These are phyloP conservation scores for Fusarium circinatum DNA, from an alignment of 2,329 filamentous ascomycete genomes.

Conservation along the genomic window DNA sequence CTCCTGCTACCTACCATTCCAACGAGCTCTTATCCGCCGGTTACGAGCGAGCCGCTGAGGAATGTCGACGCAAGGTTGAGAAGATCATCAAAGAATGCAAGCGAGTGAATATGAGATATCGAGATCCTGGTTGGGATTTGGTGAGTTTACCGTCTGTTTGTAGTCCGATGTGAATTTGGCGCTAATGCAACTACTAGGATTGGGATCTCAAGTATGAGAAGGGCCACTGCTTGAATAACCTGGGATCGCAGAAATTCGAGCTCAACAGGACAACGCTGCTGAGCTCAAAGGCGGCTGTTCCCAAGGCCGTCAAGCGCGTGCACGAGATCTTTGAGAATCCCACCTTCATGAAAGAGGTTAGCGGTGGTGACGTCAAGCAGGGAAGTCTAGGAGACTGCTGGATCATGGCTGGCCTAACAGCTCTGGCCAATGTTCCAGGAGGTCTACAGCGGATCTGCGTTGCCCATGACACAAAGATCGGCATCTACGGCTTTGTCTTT, in stretches of 20 bases:
- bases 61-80: conserved; percentile 70
- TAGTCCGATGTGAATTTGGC: not conserved
- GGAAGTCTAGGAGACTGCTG: conserved; percentile 84
- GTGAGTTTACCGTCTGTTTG: conserved; percentile 50
- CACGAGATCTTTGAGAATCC: conserved; percentile 81
- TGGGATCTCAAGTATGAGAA: conserved; percentile 75
- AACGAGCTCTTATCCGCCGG: conserved; percentile 70
- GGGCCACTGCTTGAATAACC: conserved; percentile 64
- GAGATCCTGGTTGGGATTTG: conserved; percentile 70
- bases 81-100: conserved; percentile 74
- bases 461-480: conserved; percentile 75
- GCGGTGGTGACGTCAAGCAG: conserved; percentile 80
- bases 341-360: conserved; percentile 72
- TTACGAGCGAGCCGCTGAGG: conserved; percentile 71
- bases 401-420: conserved; percentile 82
- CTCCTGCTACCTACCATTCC: conserved; percentile 60
- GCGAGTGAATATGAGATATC: conserved; percentile 82
- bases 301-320: conserved; percentile 79
- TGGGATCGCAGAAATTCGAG: conserved; percentile 63
- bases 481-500: conserved; percentile 92
- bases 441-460: conserved; percentile 80
- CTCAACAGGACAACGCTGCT: conserved; percentile 57
- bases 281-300: conserved; percentile 62
- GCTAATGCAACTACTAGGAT: conserved; percentile 55
- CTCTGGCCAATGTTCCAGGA: conserved; percentile 76